Percentiles rank a stretch among this genome's conserved stretches.
These are phyloP conservation scores for Neoconidiobolus thromboides DNA, from an alignment of 371 early-diverging fungal species.

Conservation along the genomic window DNA sequence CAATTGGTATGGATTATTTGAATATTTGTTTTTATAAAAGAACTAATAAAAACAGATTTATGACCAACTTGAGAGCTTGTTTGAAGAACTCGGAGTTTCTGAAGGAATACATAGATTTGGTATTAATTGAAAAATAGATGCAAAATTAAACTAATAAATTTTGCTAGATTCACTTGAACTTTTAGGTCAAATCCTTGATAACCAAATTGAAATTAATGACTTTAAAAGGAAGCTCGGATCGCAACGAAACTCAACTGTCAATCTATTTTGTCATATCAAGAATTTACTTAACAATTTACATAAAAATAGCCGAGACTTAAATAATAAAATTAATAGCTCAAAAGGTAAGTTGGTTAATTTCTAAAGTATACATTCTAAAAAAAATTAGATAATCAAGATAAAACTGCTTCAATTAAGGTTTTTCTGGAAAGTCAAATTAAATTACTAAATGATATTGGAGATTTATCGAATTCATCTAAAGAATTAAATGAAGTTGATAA, in stretches of 20 bases:
- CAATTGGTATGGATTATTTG: neutral
- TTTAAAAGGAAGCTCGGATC: neutral
- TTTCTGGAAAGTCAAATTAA: neutral
- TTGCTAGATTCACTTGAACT: neutral
- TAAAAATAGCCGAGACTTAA: neutral
- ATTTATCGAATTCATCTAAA: neutral
- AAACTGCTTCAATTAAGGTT: neutral
- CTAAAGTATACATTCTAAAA: neutral
- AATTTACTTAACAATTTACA: neutral
- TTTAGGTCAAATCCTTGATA: neutral
- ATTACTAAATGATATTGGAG: neutral
- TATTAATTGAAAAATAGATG: neutral
- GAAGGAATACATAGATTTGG: neutral
- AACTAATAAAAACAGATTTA: neutral
- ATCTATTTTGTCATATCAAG: neutral
- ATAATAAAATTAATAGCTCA: neutral
- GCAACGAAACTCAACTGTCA: neutral
- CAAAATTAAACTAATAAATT: too few species aligned
- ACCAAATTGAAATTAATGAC: neutral
- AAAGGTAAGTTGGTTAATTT: neutral
- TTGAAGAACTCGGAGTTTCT: neutral
- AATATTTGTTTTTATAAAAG: neutral
- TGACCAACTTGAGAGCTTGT: conserved; percentile 1
- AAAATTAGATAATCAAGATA: neutral
- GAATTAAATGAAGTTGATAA: neutral